Percentiles rank a stretch among this genome's conserved stretches.
Evolutionary conservation across 345 rosid genomes (phyloP).

Genomic region (Reutealis trisperma): DNA sequence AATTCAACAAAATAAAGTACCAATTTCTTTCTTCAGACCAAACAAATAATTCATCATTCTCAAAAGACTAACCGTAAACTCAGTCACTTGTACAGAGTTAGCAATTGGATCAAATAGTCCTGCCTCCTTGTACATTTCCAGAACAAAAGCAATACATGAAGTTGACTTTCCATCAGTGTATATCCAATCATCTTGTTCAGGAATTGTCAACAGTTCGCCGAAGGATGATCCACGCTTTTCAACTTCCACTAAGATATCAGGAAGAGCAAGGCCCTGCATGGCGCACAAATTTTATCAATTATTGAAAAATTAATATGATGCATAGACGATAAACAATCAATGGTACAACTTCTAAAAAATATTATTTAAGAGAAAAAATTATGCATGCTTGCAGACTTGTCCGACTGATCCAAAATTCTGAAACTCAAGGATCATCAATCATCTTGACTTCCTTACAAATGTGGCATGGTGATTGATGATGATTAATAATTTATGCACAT

Average conservation of each 20-base stretch:
- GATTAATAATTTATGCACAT: not conserved
- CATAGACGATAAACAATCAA: constrained; percentile 10
- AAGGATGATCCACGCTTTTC: constrained; percentile 89
- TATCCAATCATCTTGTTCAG: constrained; percentile 96
- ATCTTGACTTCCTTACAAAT: not conserved
- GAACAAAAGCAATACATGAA: constrained; percentile 88
- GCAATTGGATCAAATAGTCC: constrained; percentile 79
- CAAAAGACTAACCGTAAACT: constrained; percentile 72
- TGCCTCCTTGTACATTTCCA: constrained; percentile 93
- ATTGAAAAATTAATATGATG: constrained; percentile 4
- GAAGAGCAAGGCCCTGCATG: constrained; percentile 76
- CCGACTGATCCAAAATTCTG: not conserved
- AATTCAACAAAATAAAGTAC: not conserved
- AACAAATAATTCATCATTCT: not conserved
- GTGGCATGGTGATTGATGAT: not conserved
- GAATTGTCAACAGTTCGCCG: constrained; percentile 79
- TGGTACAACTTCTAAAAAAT: not conserved
- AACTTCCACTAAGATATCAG: constrained; percentile 75
- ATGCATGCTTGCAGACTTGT: not conserved
- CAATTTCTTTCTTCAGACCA: not conserved
- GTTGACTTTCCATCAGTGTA: constrained; percentile 92
- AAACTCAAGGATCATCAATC: not conserved
- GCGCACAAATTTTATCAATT: constrained; percentile 6
- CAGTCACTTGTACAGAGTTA: constrained; percentile 79
- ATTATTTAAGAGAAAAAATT: not conserved